phyloP scores from a whole-genome alignment of 2,329 filamentous ascomycete species.

The Neonectria sp. region DNA sequence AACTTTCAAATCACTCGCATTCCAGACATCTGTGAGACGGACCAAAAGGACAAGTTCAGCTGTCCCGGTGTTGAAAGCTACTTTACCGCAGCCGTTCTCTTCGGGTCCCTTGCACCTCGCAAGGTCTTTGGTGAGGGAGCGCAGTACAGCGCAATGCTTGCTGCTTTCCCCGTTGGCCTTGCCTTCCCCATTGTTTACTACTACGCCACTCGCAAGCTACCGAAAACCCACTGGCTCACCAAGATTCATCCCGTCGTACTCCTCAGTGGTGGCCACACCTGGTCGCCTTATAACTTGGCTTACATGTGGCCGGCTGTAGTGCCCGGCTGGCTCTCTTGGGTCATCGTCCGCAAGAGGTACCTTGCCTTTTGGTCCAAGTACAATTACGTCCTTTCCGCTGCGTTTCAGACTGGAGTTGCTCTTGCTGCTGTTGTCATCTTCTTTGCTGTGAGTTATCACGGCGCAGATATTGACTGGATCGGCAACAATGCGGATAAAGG shows the following conservation, averaged over 20 bases:
- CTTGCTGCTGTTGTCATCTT: slow-evolving; percentile 65
- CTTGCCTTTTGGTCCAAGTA: slow-evolving; percentile 66
- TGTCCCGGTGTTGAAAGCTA: slow-evolving; percentile 59
- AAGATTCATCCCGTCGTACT: slow-evolving; percentile 62
- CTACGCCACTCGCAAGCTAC: slow-evolving; percentile 52
- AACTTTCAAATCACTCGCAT: slow-evolving; percentile 57
- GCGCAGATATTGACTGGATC: slow-evolving; percentile 60
- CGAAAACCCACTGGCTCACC: slow-evolving; percentile 53
- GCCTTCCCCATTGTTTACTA: slow-evolving; percentile 56
- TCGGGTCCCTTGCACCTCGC: slow-evolving; percentile 56
- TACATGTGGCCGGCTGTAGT: slow-evolving; percentile 64
- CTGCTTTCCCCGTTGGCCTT: slow-evolving; percentile 59
- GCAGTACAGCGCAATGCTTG: slow-evolving; percentile 54
- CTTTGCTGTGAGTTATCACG: slow-evolving; percentile 61
- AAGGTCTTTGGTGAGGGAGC: slow-evolving; percentile 55
- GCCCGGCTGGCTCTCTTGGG: slow-evolving; percentile 63
- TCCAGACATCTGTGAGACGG: slow-evolving; percentile 53
- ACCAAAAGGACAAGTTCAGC: slow-evolving; percentile 54
- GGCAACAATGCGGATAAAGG: slow-evolving; percentile 55
- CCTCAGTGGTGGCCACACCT: slow-evolving; percentile 57
- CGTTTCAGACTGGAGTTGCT: slow-evolving; percentile 62
- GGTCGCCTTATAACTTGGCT: slow-evolving; percentile 62
- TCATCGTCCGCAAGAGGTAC: slow-evolving; percentile 60
- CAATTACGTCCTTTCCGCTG: slow-evolving; percentile 64
- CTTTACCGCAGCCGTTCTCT: slow-evolving; percentile 58